phyloP scores from a whole-genome alignment of 768 basidiomycete species.

The Hericium coralloides region DNA sequence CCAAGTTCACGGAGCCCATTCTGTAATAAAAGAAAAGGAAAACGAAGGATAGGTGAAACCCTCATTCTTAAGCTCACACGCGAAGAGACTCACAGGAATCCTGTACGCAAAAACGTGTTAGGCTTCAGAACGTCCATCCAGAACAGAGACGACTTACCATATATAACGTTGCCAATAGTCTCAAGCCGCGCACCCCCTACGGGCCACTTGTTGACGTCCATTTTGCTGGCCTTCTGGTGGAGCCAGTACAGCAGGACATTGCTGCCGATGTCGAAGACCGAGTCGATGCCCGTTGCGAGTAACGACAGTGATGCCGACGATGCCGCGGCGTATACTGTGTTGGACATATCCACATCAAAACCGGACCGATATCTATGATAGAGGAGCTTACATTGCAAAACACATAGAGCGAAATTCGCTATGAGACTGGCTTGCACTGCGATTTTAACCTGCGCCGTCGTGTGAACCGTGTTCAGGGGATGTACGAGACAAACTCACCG shows the following conservation, averaged over 20 bases:
- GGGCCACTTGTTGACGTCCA: constrained; percentile 87
- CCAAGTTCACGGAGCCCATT: constrained; percentile 87
- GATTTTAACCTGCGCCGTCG: constrained; percentile 60
- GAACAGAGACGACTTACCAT: constrained; percentile 39
- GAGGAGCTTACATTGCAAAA: constrained; percentile 51
- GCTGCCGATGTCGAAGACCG: constrained; percentile 77
- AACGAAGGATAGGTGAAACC: too few species aligned
- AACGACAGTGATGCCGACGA: constrained; percentile 78
- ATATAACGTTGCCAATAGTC: constrained; percentile 83
- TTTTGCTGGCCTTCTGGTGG: constrained; percentile 57
- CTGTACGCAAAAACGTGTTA: constrained; percentile 21
- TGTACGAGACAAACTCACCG: constrained; percentile 35
- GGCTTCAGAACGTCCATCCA: constrained; percentile 3
- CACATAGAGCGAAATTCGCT: constrained; percentile 64
- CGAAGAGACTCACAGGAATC: constrained; percentile 32
- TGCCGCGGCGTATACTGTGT: constrained; percentile 82
- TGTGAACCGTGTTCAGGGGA: background rate
- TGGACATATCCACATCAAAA: constrained; percentile 3
- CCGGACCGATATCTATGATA: background rate
- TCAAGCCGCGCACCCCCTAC: constrained; percentile 86
- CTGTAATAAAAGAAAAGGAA: constrained; percentile 33
- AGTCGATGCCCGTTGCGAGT: constrained; percentile 85
- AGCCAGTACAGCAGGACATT: constrained; percentile 76
- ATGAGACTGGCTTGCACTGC: constrained; percentile 81
- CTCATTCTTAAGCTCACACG: background rate